A percentile compares a stretch with the other conserved stretches of the same genome.
These are phyloP conservation scores for Dactylella cylindrospora DNA, from an alignment of 2,329 filamentous ascomycete species.

Conservation along the genomic window DNA sequence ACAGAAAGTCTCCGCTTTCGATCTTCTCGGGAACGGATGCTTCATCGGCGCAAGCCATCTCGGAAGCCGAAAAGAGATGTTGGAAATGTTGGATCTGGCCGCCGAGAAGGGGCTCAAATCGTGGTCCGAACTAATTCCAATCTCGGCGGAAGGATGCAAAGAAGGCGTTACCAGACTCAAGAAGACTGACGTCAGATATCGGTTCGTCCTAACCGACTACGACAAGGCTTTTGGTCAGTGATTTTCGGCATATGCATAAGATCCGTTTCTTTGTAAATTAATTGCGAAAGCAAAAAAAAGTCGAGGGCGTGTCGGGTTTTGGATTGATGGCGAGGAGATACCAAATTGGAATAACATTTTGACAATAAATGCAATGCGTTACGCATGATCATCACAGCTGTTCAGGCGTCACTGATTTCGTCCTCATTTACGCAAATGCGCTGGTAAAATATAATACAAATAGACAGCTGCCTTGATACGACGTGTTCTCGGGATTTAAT, in stretches of 20 bases:
- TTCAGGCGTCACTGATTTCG: too few species aligned
- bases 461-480: too few species aligned
- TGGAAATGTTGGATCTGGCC: slow-evolving; percentile 71
- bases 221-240: slow-evolving; percentile 64
- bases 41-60: slow-evolving; percentile 71
- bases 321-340: too few species aligned
- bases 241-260: slow-evolving; percentile 12
- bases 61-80: slow-evolving; percentile 68
- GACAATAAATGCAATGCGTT: too few species aligned
- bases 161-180: slow-evolving; percentile 66
- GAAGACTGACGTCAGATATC: slow-evolving; percentile 70
- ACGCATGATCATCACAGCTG: too few species aligned
- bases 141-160: slow-evolving; percentile 31
- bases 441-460: too few species aligned
- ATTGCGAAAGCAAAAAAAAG: too few species aligned
- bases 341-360: too few species aligned
- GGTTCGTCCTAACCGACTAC: slow-evolving; percentile 69
- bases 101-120: slow-evolving; percentile 69
- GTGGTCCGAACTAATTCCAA: slow-evolving; percentile 54
- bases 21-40: slow-evolving; percentile 56
- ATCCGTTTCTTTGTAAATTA: too few species aligned
- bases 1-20: slow-evolving; percentile 50
- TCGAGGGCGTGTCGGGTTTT: too few species aligned
- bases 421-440: too few species aligned
- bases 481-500: too few species aligned